Evolutionary conservation across 805 yeast genomes (phyloP).

Genomic region (Suhomyces canberraensis): DNA sequence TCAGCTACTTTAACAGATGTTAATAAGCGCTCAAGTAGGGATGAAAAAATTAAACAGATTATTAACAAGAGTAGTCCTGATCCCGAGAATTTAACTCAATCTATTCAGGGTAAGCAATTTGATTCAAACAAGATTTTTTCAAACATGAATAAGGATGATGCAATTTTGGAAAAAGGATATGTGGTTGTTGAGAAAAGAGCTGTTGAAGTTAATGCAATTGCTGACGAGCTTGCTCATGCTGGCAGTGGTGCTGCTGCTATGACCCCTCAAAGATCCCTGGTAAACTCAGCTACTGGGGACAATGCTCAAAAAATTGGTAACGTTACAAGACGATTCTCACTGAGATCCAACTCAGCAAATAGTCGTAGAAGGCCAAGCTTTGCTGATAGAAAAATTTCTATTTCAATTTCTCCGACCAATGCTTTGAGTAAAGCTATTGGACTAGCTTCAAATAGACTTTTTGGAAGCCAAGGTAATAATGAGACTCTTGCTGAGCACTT

Average conservation of each 20-base stretch:
- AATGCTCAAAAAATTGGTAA: constrained; percentile 3
- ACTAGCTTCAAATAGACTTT: constrained; percentile 81
- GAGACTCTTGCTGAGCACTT: constrained; percentile 12
- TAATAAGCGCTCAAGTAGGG: constrained; percentile 17
- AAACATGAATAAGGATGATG: constrained; percentile 33
- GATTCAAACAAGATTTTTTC: neutral
- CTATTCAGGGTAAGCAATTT: neutral
- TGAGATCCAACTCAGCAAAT: constrained; percentile 47
- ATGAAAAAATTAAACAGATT: constrained; percentile 45
- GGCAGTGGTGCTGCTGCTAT: constrained; percentile 51
- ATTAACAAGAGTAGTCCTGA: constrained; percentile 44
- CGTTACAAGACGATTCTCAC: constrained; percentile 31
- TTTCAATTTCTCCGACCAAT: constrained; percentile 76
- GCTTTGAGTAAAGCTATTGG: constrained; percentile 87
- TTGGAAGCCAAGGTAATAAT: constrained; percentile 47
- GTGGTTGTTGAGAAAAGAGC: constrained; percentile 94
- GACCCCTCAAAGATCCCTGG: constrained; percentile 10
- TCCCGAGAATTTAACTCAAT: constrained; percentile 31
- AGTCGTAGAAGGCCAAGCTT: constrained; percentile 60
- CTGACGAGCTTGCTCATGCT: constrained; percentile 80
- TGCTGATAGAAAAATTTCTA: constrained; percentile 61
- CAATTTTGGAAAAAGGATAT: constrained; percentile 73
- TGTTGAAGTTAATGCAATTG: constrained; percentile 92
- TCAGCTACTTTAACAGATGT: neutral
- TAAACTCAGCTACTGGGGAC: constrained; percentile 2